A percentile compares a stretch with the other conserved stretches of the same genome.
Evolutionary conservation across 2,329 filamentous ascomycete species (phyloP).

Genomic region (Monilinia polystroma): DNA sequence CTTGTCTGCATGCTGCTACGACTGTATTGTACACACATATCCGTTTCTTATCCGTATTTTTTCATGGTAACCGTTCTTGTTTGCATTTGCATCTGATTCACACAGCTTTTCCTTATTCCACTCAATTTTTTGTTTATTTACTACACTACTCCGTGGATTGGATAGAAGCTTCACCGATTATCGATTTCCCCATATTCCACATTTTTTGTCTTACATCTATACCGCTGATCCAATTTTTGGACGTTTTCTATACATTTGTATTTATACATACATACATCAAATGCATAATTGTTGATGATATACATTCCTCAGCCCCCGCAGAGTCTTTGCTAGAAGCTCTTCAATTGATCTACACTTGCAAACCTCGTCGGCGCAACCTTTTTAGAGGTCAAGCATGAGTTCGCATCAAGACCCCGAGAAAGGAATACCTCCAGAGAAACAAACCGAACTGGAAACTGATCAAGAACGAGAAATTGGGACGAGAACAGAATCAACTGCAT

Average conservation of each 20-base stretch:
- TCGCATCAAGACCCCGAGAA: conserved; percentile 27
- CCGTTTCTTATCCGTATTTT: conserved; percentile 5
- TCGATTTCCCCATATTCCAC: conserved; percentile 18
- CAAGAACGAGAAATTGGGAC: conserved; percentile 19
- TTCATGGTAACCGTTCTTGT: neutral
- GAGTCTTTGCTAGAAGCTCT: conserved; percentile 21
- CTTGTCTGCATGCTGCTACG: neutral
- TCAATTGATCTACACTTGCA: neutral
- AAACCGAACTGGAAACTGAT: neutral
- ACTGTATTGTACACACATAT: no score
- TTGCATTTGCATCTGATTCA: conserved; percentile 2
- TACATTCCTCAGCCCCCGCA: conserved; percentile 14
- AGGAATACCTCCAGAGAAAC: conserved; percentile 26
- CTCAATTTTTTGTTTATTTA: neutral
- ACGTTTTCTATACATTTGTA: conserved; percentile 8
- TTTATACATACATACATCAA: conserved; percentile 10
- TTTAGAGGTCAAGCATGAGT: conserved; percentile 26
- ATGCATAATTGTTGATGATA: conserved; percentile 19
- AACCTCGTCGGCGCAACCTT: neutral
- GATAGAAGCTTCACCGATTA: conserved; percentile 14
- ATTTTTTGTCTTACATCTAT: conserved; percentile 5
- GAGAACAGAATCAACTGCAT: conserved; percentile 28
- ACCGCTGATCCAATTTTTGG: neutral
- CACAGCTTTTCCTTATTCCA: neutral
- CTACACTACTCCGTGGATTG: neutral